These are phyloP conservation scores for Neonectria ditissima DNA, from an alignment of 2,329 filamentous ascomycete species.

Conservation along the genomic window DNA sequence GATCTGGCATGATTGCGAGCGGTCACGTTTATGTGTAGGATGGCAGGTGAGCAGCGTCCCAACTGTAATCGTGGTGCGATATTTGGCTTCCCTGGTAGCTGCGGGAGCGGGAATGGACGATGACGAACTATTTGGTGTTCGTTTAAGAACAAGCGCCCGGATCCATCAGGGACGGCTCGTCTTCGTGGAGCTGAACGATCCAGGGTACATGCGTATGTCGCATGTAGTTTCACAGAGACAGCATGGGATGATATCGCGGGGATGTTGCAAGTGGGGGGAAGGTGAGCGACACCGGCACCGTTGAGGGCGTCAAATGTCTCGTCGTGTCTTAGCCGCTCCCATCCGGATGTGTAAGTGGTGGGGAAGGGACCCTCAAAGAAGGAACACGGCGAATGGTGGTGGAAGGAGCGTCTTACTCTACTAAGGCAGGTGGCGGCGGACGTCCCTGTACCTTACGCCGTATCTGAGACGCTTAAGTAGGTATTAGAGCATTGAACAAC, in stretches of 20 bases:
- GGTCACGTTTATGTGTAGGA: not conserved
- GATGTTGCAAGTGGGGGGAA: slow-evolving; percentile 12
- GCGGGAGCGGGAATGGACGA: slow-evolving; percentile 8
- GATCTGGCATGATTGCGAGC: slow-evolving; percentile 34
- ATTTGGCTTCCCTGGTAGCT: slow-evolving; percentile 4
- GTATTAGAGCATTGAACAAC: slow-evolving; percentile 4
- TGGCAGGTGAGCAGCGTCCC: not conserved
- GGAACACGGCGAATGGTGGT: slow-evolving; percentile 12
- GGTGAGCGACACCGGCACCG: slow-evolving; percentile 25
- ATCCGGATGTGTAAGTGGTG: slow-evolving; percentile 18
- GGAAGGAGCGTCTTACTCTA: slow-evolving; percentile 18
- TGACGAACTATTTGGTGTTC: not conserved
- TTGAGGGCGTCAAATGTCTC: slow-evolving; percentile 17
- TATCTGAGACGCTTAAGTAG: not conserved
- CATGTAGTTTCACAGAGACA: not conserved
- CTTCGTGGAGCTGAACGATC: not conserved
- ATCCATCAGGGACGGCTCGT: not conserved
- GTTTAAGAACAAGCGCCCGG: not conserved
- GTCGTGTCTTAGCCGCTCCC: slow-evolving; percentile 22
- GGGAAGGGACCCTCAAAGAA: slow-evolving; percentile 4
- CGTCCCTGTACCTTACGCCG: slow-evolving; percentile 20
- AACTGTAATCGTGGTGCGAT: slow-evolving; percentile 2
- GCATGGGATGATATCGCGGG: not conserved
- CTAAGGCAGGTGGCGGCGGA: slow-evolving; percentile 15
- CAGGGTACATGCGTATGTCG: not conserved